Base-by-base conservation (phyloP, 345 rosid species). In the Triadica sebifera region DNA sequence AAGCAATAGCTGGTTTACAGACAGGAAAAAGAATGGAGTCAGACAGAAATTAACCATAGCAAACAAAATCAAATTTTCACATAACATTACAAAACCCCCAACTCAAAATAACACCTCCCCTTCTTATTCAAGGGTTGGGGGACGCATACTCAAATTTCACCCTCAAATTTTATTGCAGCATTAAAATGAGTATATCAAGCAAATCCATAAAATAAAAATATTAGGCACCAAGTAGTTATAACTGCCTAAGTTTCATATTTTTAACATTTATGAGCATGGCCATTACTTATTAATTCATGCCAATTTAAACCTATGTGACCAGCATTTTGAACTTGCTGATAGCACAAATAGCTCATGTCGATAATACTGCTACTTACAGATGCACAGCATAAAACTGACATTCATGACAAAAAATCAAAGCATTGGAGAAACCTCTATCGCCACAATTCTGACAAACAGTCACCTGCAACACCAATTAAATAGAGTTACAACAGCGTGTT, bases 371-470 rank as follows among this genome's bases (percentile, higher is more conserved):
- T 59, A 76, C 74, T 77, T 81, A 88, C 91, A 77, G 81, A 75
- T 89, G 94, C 55, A 86, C 62, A 45, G 88, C 84, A 70, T 19
- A 70, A 63, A 60, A 10, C 47, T 81, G 72, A 76, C 94, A 91
- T 43, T 71, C 58, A 1, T 78, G 76, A 60, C 97, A 89, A 71
- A 65, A 61, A 46, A 84, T 76, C 49, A 89, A 77, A 45, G 91
- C 89, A 70, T 51, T 81, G 8, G 52, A n/a, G 46, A 70, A 86
- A 38, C 97, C 97, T 24, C 5, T 12, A 61, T 85, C 86, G 39
- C 90, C 92, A 61, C 94, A 89, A 19, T 25, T 73, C 68, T 65
- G 81, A 78, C 97, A 91, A 77, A 85, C 43, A 75, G 57, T 84
- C 75, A n/a, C 83, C 89, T 89, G 79, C 22, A 73, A 75, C 70